Evolutionary conservation across 371 early-diverging fungal genomes (phyloP).

Genomic region (Mortierella sp.): DNA sequence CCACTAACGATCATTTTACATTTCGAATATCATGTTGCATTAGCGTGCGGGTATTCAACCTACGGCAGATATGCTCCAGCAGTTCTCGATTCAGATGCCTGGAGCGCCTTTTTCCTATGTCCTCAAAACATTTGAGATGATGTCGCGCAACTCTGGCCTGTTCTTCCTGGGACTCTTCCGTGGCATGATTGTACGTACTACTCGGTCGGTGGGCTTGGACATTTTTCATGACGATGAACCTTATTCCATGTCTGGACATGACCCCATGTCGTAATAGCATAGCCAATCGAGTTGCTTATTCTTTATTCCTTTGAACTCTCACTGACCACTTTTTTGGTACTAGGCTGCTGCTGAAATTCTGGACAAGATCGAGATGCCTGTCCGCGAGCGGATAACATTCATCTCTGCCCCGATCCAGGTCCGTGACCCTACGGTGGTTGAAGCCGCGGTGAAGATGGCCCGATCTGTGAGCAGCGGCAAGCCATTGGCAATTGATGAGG

Average conservation of each 20-base stretch:
- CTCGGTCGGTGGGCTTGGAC: not conserved
- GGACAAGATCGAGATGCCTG: constrained; percentile 68
- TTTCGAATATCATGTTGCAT: not conserved
- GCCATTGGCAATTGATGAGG: constrained; percentile 61
- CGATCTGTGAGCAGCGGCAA: constrained; percentile 59
- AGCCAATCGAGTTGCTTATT: not conserved
- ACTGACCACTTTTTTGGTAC: not conserved
- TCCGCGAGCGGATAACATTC: constrained; percentile 77
- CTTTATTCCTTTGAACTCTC: not conserved
- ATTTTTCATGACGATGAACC: constrained; percentile 62
- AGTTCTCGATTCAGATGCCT: constrained; percentile 83
- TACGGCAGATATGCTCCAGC: constrained; percentile 83
- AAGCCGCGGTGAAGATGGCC: constrained; percentile 59
- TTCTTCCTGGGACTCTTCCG: constrained; percentile 35
- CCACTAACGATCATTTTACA: constrained; percentile 13
- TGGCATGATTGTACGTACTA: constrained; percentile 42
- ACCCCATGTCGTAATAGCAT: not conserved
- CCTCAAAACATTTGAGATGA: constrained; percentile 63
- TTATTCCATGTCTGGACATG: not conserved
- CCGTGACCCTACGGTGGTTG: constrained; percentile 55
- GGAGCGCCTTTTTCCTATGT: constrained; percentile 70
- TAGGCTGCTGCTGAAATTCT: constrained; percentile 75
- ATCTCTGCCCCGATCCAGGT: constrained; percentile 75
- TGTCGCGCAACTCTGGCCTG: constrained; percentile 34
- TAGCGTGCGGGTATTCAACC: constrained; percentile 87